phyloP scores from a whole-genome alignment of 345 rosid species.

The Salix viminalis region DNA sequence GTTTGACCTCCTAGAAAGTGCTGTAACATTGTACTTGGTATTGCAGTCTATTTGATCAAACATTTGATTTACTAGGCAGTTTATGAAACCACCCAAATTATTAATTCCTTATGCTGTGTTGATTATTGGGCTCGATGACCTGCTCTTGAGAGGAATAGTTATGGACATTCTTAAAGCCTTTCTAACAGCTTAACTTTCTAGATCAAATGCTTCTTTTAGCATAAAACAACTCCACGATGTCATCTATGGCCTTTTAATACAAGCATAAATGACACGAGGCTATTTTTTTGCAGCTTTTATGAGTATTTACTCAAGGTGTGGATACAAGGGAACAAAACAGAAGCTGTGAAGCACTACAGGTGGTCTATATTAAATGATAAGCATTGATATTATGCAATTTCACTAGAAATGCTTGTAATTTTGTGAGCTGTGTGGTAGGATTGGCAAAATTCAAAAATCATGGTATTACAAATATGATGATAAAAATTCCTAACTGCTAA shows the following conservation, averaged over 20 bases:
- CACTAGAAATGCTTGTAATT: too few relatives aligned
- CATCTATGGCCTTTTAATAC: too few relatives aligned
- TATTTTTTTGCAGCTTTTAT: constrained; percentile 61
- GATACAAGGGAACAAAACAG: constrained; percentile 90
- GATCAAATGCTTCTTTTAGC: not conserved
- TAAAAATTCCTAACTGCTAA: too few relatives aligned
- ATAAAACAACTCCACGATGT: not conserved
- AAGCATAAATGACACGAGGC: not conserved
- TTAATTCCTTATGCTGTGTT: not conserved
- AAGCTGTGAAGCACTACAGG: constrained; percentile 69
- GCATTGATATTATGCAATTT: too few relatives aligned
- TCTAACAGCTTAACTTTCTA: not conserved
- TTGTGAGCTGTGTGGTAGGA: too few relatives aligned
- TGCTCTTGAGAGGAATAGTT: too few relatives aligned
- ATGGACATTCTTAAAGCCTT: not conserved
- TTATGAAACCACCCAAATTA: not conserved
- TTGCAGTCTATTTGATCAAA: not conserved
- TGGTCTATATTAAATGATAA: constrained; percentile 9
- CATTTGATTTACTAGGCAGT: not conserved
- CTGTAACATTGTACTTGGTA: not conserved
- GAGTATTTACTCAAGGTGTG: constrained; percentile 97
- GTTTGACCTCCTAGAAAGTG: not conserved
- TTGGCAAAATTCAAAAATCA: too few relatives aligned
- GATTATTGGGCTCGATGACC: not conserved
- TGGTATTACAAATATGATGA: too few relatives aligned